Evolutionary conservation across 768 basidiomycete species (phyloP).

Genomic region (Psilocybe cubensis): DNA sequence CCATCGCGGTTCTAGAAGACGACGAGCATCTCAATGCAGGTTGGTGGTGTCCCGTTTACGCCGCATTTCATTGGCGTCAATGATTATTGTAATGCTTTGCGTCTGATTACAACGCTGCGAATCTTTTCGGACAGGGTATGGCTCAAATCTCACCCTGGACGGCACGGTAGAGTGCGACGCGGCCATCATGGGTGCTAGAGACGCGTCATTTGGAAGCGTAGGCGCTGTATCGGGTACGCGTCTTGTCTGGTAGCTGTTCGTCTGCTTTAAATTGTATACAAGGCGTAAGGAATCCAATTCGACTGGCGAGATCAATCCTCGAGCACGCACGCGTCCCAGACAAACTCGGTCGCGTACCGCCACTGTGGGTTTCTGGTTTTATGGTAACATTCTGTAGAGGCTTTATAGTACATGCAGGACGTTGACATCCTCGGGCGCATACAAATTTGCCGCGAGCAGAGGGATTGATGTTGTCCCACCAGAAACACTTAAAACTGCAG

Average conservation of each 20-base stretch:
- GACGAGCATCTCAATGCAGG: conserved; percentile 72
- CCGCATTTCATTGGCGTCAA: too few relatives aligned
- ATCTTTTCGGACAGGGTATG: conserved; percentile 50
- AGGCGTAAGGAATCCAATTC: conserved; percentile 77
- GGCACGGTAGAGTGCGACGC: conserved; percentile 86
- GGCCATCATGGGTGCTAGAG: conserved; percentile 54
- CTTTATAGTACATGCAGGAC: conserved; percentile 39
- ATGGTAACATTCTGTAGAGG: background rate
- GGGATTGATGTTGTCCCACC: conserved; percentile 41
- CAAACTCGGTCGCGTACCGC: conserved; percentile 67
- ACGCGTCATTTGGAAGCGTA: conserved; percentile 60
- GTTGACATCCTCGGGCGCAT: conserved; percentile 65
- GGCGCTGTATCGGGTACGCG: conserved; percentile 70
- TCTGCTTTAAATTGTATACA: background rate
- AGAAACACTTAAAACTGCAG: conserved; percentile 51
- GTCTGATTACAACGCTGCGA: too few relatives aligned
- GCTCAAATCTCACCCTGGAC: conserved; percentile 77
- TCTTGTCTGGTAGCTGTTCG: background rate
- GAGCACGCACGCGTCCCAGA: conserved; percentile 51
- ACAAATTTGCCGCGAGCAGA: conserved; percentile 47
- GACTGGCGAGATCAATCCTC: conserved; percentile 59
- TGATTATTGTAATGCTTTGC: too few relatives aligned
- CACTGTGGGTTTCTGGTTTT: conserved; percentile 51
- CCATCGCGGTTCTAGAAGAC: conserved; percentile 66
- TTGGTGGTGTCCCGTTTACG: background rate